A percentile compares a stretch with the other conserved stretches of the same genome.
phyloP scores from a whole-genome alignment of 148 eudicot species.

The Hydrangea macrophylla region DNA sequence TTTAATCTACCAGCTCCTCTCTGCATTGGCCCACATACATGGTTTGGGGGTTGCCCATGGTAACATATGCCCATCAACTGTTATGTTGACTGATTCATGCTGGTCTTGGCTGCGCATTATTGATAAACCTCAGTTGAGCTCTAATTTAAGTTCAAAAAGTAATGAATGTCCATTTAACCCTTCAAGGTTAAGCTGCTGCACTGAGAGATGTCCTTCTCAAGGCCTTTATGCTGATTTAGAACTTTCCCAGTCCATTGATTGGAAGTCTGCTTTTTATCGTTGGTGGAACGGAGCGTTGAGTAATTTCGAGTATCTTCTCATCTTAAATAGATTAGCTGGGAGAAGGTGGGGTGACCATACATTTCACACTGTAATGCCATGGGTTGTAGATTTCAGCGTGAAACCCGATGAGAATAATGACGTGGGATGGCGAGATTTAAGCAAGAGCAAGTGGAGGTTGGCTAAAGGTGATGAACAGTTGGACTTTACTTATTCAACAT shows the following conservation, averaged over 20 bases:
- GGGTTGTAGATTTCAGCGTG: conserved; percentile 90
- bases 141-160: conserved; percentile 19
- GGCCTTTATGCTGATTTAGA: conserved; percentile 63
- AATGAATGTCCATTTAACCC: conserved; percentile 19
- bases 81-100: conserved; percentile 58
- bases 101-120: conserved; percentile 84
- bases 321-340: conserved; percentile 85
- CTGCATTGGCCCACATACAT: conserved; percentile 77
- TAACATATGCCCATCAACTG: conserved; percentile 54
- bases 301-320: conserved; percentile 87
- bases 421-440: conserved; percentile 87
- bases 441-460: conserved; percentile 95
- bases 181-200: conserved; percentile 26
- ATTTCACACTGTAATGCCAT: conserved; percentile 96
- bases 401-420: conserved; percentile 66
- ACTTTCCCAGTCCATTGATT: conserved; percentile 49
- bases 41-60: conserved; percentile 80
- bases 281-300: conserved; percentile 94
- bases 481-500: conserved; percentile 93
- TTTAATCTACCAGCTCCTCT: conserved; percentile 76
- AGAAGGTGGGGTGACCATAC: conserved; percentile 98
- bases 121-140: conserved; percentile 36
- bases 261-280: conserved; percentile 61
- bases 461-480: conserved; percentile 99
- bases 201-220: conserved; percentile 44